Evolutionary conservation across 106 monocot genomes (phyloP), one percentile per base, ranked within the genome.

Genomic region (Cymbidium sinense): DNA sequence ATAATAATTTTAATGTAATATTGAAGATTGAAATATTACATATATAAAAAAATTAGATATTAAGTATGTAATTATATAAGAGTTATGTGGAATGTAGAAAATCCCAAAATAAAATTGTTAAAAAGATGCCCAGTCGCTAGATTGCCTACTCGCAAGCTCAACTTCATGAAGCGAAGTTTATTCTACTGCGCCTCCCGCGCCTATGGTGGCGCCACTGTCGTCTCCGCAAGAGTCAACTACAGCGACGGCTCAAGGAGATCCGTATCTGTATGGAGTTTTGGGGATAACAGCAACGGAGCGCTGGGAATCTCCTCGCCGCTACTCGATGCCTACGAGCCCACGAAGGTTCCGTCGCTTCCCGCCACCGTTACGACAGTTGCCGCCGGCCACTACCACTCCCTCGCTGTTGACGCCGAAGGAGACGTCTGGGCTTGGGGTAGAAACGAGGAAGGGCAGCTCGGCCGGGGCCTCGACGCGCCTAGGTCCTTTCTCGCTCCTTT

Each of bases 321-420:
- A 36, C 36, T 78, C 81, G 96, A 89, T 69, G 84, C 89, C 79
- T 93, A 93, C 87, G 91, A 89, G 87, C 91, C 96, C 75, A 85
- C 86, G 41, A 75, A 35, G 55, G 75, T 96, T 70, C 71, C 79
- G 12, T 58, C 70, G 2, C 83, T 89, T 9, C 96, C 96, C 12
- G 62, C 86, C 43, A 43, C 70, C 36, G 43, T 96, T 76, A 33
- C 75, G 37, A 21, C 36, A 58, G 72, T 96, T 17, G 81, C 93
- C 36, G 87, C 87, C 19, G 91, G 96, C 0, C 96, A 96, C 74
- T 96, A 93, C 80, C 96, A 96, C 87, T 96, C 96, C 28, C 91
- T 96, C 34, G 93, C 93, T 43, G 83, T 96, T 7, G 85, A 85
- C 6, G 34, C 76, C n/a, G 82, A 85, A 0, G 93, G 93, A 0